A percentile compares a stretch with the other conserved stretches of the same genome.
Conservation (phyloP, 805 yeast species). For the Grigorovia yakushimaensis region DNA sequence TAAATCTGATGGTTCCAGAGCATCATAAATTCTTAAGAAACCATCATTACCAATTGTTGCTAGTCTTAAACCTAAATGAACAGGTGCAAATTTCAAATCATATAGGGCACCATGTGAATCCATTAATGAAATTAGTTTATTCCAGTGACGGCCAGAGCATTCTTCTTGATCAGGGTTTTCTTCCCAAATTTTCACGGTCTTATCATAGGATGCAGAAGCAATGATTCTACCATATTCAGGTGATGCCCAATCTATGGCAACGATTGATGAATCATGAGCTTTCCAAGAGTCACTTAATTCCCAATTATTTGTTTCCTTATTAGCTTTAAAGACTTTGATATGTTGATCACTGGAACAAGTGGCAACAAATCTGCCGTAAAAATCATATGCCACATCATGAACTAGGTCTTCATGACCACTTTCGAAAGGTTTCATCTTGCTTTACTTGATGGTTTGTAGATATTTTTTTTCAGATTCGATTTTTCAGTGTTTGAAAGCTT, state of each 20-base stretch:
- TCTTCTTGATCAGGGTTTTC: slow-evolving; percentile 71
- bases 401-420: slow-evolving; percentile 91
- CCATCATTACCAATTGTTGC: slow-evolving; percentile 91
- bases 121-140: slow-evolving; percentile 59
- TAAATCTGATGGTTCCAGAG: slow-evolving; percentile 81
- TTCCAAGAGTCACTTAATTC: slow-evolving; percentile 81
- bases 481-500: no score
- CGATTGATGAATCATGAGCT: slow-evolving; percentile 86
- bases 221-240: slow-evolving; percentile 86
- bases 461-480: background rate
- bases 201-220: slow-evolving; percentile 83
- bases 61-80: slow-evolving; percentile 67
- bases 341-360: slow-evolving; percentile 94
- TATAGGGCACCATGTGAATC: slow-evolving; percentile 86
- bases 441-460: background rate
- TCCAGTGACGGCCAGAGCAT: slow-evolving; percentile 81
- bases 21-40: slow-evolving; percentile 72
- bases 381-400: slow-evolving; percentile 85
- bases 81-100: slow-evolving; percentile 83
- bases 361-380: slow-evolving; percentile 85
- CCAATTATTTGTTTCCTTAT: slow-evolving; percentile 57
- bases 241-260: slow-evolving; percentile 82
- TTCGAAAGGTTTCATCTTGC: slow-evolving; percentile 54
- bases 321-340: slow-evolving; percentile 76
- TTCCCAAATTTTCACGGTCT: slow-evolving; percentile 85